Base-by-base conservation (phyloP, 1,139 yeast species). In the Kurtzmaniella quercitrusa region DNA sequence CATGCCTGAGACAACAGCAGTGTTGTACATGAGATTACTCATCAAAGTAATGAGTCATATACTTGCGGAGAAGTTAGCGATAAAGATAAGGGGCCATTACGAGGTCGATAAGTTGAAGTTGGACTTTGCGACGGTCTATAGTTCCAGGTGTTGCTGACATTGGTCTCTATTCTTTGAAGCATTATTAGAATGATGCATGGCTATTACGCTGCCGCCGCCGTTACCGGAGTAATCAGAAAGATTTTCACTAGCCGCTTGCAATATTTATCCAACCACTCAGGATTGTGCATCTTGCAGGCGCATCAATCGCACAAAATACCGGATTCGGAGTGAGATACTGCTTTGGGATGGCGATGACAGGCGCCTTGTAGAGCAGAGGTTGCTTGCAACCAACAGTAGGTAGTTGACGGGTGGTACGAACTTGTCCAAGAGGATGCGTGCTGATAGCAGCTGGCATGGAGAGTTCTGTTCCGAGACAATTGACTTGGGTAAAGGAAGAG, bases 1-100 rank as follows among this genome's bases (percentile, higher is more conserved):
- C 36, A 18, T 31, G 36, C 18, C 17, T 31, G 5, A 4, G 18
- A 63, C 31, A 4, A 27, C 31, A 5, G 31, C 14, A 5, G 31
- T 5, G 6, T 27, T 4, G 31, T 27, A 27, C 31, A 27, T 27
- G 31, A 5, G 31, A 27, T 27, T 27, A 27, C 31, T 27, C 31
- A 27, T 27, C 31, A 27, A 5, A 27, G 10, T 4, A n/a, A 27
- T 27, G 31, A 27, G 31, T 27, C 31, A 27, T n/a, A 21, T 6
- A 27, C 12, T 27, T 6, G 31, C 31, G 31, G 31, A n/a, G 31
- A n/a, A 27, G 14, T 10, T 27, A 11, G 27, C 7, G 7, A 23
- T 11, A n/a, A 10, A 27, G 31, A 27, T 27, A 27, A 27, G 31
- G 14, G 14, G n/a, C n/a, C n/a, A n/a, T n/a, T n/a, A n/a, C n/a